Conservation (phyloP, 176 grass and related monocot species). For the Triticum turgidum region DNA sequence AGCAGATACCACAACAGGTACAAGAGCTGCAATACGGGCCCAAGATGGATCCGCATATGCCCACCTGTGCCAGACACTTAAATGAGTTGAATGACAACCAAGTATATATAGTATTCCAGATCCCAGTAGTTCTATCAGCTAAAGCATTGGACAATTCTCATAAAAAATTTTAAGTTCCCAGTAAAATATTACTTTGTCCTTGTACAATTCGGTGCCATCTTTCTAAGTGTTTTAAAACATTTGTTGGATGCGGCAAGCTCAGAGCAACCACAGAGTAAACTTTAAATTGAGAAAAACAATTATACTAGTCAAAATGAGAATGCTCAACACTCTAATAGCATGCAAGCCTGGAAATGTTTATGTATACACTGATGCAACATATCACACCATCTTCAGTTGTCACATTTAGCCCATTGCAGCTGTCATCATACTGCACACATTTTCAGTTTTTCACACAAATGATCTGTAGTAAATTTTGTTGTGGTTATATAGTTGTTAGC, state of each 20-base stretch:
- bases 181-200: background rate
- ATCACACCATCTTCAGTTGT: background rate
- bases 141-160: conserved; percentile 13
- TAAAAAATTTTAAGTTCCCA: background rate
- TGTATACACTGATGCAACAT: conserved; percentile 19
- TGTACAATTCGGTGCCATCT: background rate
- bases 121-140: background rate
- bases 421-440: background rate
- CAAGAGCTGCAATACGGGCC: conserved; percentile 96
- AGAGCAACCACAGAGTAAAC: background rate
- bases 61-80: conserved; percentile 59
- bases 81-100: background rate
- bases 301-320: background rate
- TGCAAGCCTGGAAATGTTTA: background rate
- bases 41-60: conserved; percentile 97
- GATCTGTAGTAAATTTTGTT: conserved; percentile 16
- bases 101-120: conserved; percentile 26
- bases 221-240: background rate
- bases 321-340: background rate
- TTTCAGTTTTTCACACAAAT: background rate
- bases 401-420: background rate
- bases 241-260: background rate
- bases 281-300: background rate
- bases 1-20: conserved; percentile 89
- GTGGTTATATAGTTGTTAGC: background rate